Base-by-base conservation (phyloP, 208 protist genomes). In the Endotrypanum monterogeii region DNA sequence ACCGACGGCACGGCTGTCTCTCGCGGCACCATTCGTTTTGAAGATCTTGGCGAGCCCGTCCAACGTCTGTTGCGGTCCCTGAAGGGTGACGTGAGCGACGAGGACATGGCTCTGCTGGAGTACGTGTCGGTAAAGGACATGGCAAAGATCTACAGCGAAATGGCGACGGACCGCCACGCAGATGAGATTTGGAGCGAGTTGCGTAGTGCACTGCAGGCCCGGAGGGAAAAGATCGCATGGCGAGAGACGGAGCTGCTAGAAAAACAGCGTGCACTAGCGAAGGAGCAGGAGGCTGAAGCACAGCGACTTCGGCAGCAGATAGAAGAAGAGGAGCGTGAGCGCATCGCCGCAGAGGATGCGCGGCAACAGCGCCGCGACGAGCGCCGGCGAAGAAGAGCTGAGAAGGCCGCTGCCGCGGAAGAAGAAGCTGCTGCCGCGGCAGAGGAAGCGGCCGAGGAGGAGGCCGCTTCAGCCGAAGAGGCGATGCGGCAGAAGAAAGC, bases 41-140 rank as follows among this genome's bases (percentile, higher is more conserved):
- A 94, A 74, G 91, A 97, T 50, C 81, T 97, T 46, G 93, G 90
- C 9, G 89, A 94, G 82, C 91, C 93, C 23, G 90, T 97, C 54
- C 89, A 92, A 82, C 76, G 86, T 18, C 84, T 96, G 56, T 75
- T 97, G 58, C 86, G 75, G 46, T 84, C 83, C 32, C 71, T 95
- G 25, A 89, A 92, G 65, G 80, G 83, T 28, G 85, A 87, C 28
- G 74, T 91, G 44, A 85, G 80, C 32, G 85, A 91, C 28, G 91
- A 92, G 25, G 91, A 97, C 62, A 92, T 93, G 88, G 87, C 77
- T 23, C 81, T 97, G 60, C 87, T 97, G 6, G 80, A 90, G 73
- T 89, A 87, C 62, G 88, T 95, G 16, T 92, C 89, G 5, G 91
- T 95, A 56, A 88, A 88, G 83, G 93, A 94, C 77, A 94, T 97